Evolutionary conservation across 2,329 filamentous ascomycete genomes (phyloP), one percentile per base, ranked within the genome.

Genomic region (Dothideomycetes sp.): DNA sequence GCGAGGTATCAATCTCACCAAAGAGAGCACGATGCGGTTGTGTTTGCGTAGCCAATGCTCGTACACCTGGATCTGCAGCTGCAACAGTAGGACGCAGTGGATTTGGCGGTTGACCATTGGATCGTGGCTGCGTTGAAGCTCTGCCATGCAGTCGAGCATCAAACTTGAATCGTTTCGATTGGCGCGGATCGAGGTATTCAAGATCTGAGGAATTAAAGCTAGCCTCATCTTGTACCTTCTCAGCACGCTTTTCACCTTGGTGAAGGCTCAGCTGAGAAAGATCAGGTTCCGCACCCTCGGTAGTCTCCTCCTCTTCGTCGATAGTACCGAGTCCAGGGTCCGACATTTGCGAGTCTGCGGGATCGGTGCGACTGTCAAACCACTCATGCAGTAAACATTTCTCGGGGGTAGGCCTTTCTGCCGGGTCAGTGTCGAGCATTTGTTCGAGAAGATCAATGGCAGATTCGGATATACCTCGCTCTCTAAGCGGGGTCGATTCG

Each of bases 391-490:
- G 61, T 42, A 84, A 71, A 39, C 94, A 79, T 37, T 82, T 72
- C 4, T 65, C 57, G 33, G 91, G 79, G 0, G 79, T 84, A 1
- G 86, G 84, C 41, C 89, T 77, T n/a, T 73, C 62, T 41, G 81
- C 73, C 1, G 89, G 86, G 36, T 87, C 77, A n/a, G 77, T 76
- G 48, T 86, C 78, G 4, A 96, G 75, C 75, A 95, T 91, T n/a
- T 69, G 67, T 12, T 66, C 64, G 22, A 96, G 65, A 49, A 94
- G 84, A 47, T 87, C 73, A 35, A 93, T 75, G 9, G 81, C 84
- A 2, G 67, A 57, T 2, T 73, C 63, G 0, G 86, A 86, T 5
- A 91, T 67, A 0, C 66, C 64, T 8, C 60, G 62, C 4, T 63
- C 55, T 8, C 72, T 61, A 17, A 96, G 66, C 1, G 84, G 77